phyloP scores from a whole-genome alignment of 1,284 basidiomycete species.

The Schizophyllum amplum region DNA sequence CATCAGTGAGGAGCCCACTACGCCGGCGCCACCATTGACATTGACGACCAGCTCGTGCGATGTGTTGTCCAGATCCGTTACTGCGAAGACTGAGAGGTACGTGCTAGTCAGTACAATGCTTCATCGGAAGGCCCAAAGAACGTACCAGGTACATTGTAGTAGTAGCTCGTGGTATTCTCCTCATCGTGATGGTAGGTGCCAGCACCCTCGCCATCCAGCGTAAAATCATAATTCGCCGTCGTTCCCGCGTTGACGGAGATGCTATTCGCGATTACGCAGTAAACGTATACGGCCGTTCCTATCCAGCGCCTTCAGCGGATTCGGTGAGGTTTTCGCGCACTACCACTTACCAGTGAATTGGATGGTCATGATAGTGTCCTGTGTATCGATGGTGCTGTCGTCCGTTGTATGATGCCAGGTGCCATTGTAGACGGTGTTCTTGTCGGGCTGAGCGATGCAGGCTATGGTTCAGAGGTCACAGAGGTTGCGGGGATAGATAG shows the following conservation, averaged over 20 bases:
- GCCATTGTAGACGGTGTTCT: not conserved
- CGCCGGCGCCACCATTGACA: not conserved
- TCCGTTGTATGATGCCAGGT: not conserved
- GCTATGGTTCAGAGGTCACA: too few relatives aligned
- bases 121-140: not conserved
- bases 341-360: not conserved
- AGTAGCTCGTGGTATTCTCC: not conserved
- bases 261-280: not conserved
- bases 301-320: not conserved
- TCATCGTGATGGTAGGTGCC: not conserved
- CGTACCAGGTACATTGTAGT: not conserved
- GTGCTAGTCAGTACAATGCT: not conserved
- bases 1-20: not conserved
- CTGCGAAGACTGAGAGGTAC: not conserved
- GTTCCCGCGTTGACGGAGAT: not conserved
- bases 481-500: too few relatives aligned
- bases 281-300: not conserved
- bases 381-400: not conserved
- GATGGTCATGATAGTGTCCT: not conserved
- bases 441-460: not conserved
- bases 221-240: not conserved
- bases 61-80: not conserved
- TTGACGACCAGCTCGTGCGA: not conserved
- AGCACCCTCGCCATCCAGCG: not conserved
- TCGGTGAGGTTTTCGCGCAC: not conserved